Conservation (phyloP, 169 alveolate genomes). For the Plasmodium cynomolgi region DNA sequence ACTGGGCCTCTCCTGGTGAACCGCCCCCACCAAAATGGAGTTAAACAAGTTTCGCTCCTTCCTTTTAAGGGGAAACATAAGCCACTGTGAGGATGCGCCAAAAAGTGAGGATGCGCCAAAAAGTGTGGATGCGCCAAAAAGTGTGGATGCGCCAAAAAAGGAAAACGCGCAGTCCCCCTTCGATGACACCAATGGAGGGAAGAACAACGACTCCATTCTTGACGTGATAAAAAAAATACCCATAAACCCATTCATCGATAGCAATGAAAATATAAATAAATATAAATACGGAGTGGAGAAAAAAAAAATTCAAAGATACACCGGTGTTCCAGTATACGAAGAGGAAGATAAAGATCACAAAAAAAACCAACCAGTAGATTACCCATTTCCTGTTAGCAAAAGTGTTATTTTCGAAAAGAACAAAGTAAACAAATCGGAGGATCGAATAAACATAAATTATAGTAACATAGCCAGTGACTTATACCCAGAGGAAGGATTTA, state of each 20-base stretch:
- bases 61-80: background rate
- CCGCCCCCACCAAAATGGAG: conserved; percentile 18
- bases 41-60: conserved; percentile 30
- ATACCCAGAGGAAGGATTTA: conserved; percentile 69
- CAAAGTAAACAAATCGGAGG: conserved; percentile 67
- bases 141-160: background rate
- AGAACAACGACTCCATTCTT: conserved; percentile 30
- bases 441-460: conserved; percentile 51
- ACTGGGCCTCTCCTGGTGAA: background rate
- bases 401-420: conserved; percentile 45
- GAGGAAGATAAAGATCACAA: conserved; percentile 41
- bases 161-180: background rate
- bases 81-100: conserved; percentile 25
- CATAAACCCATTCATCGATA: conserved; percentile 68
- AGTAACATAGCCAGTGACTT: conserved; percentile 54
- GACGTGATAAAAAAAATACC: conserved; percentile 63
- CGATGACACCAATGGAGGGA: conserved; percentile 9
- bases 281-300: conserved; percentile 57
- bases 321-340: conserved; percentile 53
- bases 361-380: conserved; percentile 15
- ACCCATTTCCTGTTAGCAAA: conserved; percentile 43
- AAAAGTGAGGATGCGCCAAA: background rate
- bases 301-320: conserved; percentile 40
- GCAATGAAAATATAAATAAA: conserved; percentile 68
- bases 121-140: background rate